Percentiles rank a stretch among this genome's conserved stretches.
phyloP scores from a whole-genome alignment of 768 basidiomycete genomes.

The Clitopilus passeckerianus region DNA sequence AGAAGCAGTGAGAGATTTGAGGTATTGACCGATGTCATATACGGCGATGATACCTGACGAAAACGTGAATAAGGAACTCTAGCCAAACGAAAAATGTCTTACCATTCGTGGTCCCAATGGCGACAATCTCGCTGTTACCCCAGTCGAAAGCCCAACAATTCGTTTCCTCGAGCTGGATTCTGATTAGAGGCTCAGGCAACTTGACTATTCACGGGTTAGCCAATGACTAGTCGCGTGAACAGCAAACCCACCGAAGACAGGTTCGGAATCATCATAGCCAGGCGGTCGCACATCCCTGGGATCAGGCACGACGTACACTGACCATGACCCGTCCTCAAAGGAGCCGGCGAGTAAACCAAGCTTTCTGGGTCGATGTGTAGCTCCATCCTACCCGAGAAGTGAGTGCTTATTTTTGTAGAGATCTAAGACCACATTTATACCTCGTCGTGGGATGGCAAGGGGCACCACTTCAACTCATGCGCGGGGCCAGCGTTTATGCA shows the following conservation, averaged over 20 bases:
- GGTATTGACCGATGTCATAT: constrained; percentile 44
- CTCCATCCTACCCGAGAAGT: not conserved
- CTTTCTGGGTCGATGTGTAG: constrained; percentile 35
- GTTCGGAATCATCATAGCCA: constrained; percentile 22
- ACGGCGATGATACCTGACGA: constrained; percentile 48
- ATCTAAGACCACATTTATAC: constrained; percentile 15
- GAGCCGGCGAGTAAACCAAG: constrained; percentile 82
- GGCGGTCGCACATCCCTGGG: constrained; percentile 45
- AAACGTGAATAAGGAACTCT: constrained; percentile 26
- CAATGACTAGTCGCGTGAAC: not conserved
- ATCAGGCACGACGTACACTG: constrained; percentile 75
- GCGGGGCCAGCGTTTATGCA: constrained; percentile 81
- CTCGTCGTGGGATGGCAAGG: constrained; percentile 73
- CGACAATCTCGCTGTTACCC: constrained; percentile 81
- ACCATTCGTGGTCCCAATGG: constrained; percentile 86
- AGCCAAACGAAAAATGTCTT: not conserved
- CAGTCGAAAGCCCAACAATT: constrained; percentile 83
- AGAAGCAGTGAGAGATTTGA: constrained; percentile 24
- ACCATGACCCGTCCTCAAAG: constrained; percentile 84
- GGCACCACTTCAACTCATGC: constrained; percentile 89
- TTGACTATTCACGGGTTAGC: constrained; percentile 35
- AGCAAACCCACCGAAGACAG: constrained; percentile 46
- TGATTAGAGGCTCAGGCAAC: constrained; percentile 58
- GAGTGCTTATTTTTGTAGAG: too few species aligned
- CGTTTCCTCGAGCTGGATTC: constrained; percentile 72